Percentiles rank a stretch among this genome's conserved stretches.
Evolutionary conservation across 805 yeast species (phyloP).

Genomic region (Sungouiozyma ichnusensis): DNA sequence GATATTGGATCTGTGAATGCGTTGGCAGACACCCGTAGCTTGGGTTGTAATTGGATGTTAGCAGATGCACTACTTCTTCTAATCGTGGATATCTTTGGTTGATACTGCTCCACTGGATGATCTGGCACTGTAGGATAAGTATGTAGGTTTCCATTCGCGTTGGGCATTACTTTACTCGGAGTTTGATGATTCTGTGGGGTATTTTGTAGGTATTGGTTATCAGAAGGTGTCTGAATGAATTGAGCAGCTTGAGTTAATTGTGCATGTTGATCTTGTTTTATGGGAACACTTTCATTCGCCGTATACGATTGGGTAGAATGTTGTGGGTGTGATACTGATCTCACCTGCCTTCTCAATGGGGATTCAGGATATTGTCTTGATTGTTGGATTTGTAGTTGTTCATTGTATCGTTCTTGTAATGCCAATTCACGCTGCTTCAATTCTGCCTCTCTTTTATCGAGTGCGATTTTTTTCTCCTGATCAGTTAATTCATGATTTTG

Average conservation of each 20-base stretch:
- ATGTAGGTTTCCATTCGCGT: too few relatives aligned
- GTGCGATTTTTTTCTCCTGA: constrained; percentile 21
- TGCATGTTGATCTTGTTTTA: neutral
- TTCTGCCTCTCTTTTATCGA: constrained; percentile 25
- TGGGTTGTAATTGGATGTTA: constrained; percentile 7
- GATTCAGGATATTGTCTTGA: constrained; percentile 1
- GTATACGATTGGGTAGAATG: constrained; percentile 4
- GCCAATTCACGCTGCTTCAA: constrained; percentile 5
- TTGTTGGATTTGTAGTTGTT: constrained; percentile 3
- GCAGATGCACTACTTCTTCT: constrained; percentile 8
- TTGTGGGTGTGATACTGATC: constrained; percentile 5
- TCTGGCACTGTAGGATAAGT: too few relatives aligned
- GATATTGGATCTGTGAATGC: constrained; percentile 17
- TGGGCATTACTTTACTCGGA: neutral
- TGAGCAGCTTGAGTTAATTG: neutral
- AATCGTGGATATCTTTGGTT: too few relatives aligned
- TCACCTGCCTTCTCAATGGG: too few relatives aligned
- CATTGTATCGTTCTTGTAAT: constrained; percentile 1
- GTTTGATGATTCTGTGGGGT: constrained; percentile 1
- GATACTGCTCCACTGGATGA: too few relatives aligned
- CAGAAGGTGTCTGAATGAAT: neutral
- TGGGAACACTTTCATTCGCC: neutral
- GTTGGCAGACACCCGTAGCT: constrained; percentile 7
- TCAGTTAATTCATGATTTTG: constrained; percentile 6
- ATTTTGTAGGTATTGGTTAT: constrained; percentile 2